phyloP scores from a whole-genome alignment of 2,329 filamentous ascomycete species.

The Torrubiellomyces zombiae region DNA sequence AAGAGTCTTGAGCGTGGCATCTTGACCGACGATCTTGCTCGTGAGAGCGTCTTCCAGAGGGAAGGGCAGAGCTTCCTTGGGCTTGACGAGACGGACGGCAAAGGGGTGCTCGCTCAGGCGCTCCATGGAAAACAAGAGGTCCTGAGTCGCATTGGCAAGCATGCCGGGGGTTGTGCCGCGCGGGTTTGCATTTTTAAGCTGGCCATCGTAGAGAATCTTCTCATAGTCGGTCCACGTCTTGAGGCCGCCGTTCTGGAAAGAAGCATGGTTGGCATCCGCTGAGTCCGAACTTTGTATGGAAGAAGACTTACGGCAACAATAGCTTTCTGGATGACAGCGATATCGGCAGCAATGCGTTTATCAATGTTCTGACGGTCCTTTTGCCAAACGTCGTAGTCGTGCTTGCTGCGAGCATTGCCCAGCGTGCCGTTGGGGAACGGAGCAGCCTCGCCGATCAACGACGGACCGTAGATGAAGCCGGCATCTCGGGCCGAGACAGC shows the following conservation, averaged over 20 bases:
- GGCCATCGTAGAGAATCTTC: constrained; percentile 20
- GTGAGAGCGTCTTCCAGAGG: constrained; percentile 13
- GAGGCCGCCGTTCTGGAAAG: constrained; percentile 12
- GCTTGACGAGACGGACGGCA: constrained; percentile 16
- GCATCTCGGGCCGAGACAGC: too few species aligned
- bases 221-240: constrained; percentile 19
- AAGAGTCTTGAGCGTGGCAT: constrained; percentile 15
- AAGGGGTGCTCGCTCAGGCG: constrained; percentile 25
- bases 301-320: too few species aligned
- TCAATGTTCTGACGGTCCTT: too few species aligned
- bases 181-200: constrained; percentile 22
- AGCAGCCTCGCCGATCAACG: too few species aligned
- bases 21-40: constrained; percentile 15
- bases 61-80: constrained; percentile 19
- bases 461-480: too few species aligned
- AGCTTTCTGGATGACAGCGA: too few species aligned
- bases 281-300: too few species aligned
- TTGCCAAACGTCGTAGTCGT: too few species aligned
- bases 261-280: too few species aligned
- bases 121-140: constrained; percentile 30
- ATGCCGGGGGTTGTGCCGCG: constrained; percentile 13
- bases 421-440: too few species aligned
- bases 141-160: constrained; percentile 26
- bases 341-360: too few species aligned
- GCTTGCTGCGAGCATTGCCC: too few species aligned